These are phyloP conservation scores for Cyphellophora attinorum DNA, from an alignment of 2,329 filamentous ascomycete species.

Conservation along the genomic window DNA sequence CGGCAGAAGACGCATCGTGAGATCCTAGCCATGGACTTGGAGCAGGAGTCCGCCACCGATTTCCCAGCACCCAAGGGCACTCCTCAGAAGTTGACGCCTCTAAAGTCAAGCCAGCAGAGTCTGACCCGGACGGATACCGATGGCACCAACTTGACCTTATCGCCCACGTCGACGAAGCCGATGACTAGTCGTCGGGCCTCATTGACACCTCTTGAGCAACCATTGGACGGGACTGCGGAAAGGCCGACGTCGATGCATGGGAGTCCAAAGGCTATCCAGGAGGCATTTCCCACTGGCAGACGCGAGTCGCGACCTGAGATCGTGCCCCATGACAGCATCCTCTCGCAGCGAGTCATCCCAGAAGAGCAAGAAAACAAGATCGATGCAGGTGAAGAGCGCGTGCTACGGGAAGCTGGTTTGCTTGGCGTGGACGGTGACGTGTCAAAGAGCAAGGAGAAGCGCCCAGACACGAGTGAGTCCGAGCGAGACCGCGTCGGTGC, in stretches of 20 bases:
- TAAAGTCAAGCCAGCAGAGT: slow-evolving; percentile 8
- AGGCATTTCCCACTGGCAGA: background rate
- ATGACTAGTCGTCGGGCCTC: slow-evolving; percentile 6
- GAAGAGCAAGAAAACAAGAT: slow-evolving; percentile 27
- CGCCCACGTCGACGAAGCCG: slow-evolving; percentile 10
- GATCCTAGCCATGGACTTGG: slow-evolving; percentile 73
- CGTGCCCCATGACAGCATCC: background rate
- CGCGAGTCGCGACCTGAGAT: background rate
- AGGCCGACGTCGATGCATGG: background rate
- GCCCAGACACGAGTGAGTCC: slow-evolving; percentile 30
- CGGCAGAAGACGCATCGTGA: slow-evolving; percentile 82
- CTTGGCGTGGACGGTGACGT: slow-evolving; percentile 36
- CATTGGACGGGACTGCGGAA: background rate
- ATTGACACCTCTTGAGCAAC: slow-evolving; percentile 17
- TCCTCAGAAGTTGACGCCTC: slow-evolving; percentile 15
- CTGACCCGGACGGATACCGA: slow-evolving; percentile 13
- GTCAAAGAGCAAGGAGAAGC: slow-evolving; percentile 31
- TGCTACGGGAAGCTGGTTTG: slow-evolving; percentile 59
- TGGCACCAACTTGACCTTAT: slow-evolving; percentile 11
- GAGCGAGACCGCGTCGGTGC: slow-evolving; percentile 33
- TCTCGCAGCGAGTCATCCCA: slow-evolving; percentile 21
- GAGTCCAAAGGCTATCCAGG: background rate
- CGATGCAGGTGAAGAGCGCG: slow-evolving; percentile 52
- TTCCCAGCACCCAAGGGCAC: slow-evolving; percentile 18
- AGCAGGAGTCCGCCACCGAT: slow-evolving; percentile 52